Evolutionary conservation across 208 protist genomes (phyloP).

Genomic region (Leishmania tropica): DNA sequence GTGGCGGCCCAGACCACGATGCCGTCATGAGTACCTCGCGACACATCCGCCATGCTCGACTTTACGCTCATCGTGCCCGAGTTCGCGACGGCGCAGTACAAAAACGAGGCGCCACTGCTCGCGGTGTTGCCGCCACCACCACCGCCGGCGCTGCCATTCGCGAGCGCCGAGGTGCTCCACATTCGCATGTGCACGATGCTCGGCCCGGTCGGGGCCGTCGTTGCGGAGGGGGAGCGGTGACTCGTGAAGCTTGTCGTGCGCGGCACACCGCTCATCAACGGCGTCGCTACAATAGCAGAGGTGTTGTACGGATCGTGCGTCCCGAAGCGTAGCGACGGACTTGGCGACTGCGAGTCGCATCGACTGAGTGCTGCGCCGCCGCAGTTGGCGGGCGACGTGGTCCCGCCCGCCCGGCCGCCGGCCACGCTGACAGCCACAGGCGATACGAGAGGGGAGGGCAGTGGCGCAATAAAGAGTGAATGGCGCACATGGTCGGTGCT

Average conservation of each 20-base stretch:
- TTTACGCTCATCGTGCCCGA: neutral
- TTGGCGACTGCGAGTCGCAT: constrained; percentile 6
- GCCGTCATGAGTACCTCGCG: neutral
- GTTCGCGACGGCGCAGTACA: constrained; percentile 2
- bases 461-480: neutral
- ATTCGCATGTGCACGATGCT: neutral
- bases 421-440: neutral
- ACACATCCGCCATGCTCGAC: neutral
- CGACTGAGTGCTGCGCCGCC: constrained; percentile 14
- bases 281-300: constrained; percentile 6
- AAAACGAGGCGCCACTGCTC: neutral
- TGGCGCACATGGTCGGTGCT: neutral
- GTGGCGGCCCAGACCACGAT: neutral
- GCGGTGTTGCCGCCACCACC: neutral
- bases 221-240: constrained; percentile 13
- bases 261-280: neutral
- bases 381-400: neutral
- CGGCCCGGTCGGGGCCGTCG: constrained; percentile 13
- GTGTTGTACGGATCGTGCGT: constrained; percentile 31
- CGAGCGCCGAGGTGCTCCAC: neutral
- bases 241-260: constrained; percentile 17
- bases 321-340: constrained; percentile 7
- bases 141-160: neutral
- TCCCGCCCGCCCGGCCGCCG: neutral
- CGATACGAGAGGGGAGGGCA: neutral